A percentile compares a stretch with the other conserved stretches of the same genome.
phyloP scores from a whole-genome alignment of 139 green algal species.

The Spirogloea muscicola region DNA sequence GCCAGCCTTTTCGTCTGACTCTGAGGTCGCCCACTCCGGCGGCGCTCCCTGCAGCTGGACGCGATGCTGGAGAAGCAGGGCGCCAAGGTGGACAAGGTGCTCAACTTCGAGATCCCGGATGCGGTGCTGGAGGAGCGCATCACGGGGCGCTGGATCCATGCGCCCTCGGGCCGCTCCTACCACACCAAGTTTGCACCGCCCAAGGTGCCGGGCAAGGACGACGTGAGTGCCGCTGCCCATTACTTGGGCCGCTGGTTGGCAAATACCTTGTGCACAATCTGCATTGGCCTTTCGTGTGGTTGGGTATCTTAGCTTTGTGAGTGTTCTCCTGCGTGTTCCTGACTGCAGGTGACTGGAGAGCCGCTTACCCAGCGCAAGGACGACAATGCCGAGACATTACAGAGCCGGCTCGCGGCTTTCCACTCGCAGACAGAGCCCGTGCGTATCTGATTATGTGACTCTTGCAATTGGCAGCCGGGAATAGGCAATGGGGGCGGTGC shows the following conservation, averaged over 20 bases:
- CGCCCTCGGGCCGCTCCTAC: conserved; percentile 85
- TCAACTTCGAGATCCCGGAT: conserved; percentile 91
- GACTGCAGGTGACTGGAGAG: conserved; percentile 67
- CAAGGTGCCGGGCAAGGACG: conserved; percentile 68
- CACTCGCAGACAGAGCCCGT: background rate
- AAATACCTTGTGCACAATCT: no score
- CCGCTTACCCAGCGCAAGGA: conserved; percentile 91
- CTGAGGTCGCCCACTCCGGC: background rate
- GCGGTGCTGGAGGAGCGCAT: conserved; percentile 83
- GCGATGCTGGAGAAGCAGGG: conserved; percentile 79
- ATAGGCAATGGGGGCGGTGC: no score
- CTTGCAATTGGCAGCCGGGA: background rate
- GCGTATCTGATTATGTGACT: no score
- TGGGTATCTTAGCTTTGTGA: background rate
- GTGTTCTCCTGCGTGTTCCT: background rate
- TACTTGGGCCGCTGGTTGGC: no score
- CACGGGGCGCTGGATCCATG: conserved; percentile 84
- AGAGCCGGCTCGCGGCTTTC: conserved; percentile 55
- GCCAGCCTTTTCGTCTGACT: background rate
- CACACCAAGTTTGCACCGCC: conserved; percentile 93
- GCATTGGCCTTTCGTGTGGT: background rate
- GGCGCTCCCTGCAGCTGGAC: conserved; percentile 70
- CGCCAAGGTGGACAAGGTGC: conserved; percentile 77
- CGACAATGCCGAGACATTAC: conserved; percentile 95
- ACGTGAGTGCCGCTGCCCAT: conserved; percentile 47